Evolutionary conservation across 139 green algal species (phyloP), one percentile per base, ranked within the genome.

Genomic region (Picocystis salinarum): DNA sequence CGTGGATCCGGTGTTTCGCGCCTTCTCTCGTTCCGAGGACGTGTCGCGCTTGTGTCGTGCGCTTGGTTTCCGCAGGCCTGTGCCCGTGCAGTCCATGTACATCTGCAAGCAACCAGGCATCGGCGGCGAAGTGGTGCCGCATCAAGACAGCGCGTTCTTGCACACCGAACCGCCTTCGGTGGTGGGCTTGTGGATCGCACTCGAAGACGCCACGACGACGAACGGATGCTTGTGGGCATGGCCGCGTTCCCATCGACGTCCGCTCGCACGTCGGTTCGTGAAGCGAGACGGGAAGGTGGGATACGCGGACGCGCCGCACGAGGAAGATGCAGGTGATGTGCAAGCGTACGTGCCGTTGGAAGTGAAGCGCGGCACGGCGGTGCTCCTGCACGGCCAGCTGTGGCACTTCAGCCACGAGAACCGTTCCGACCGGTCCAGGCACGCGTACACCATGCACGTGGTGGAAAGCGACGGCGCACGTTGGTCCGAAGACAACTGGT

Each of bases 71-170:
- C 28, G 34, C n/a, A 48, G 58, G 28, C 84, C 86, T 3, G 48
- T 77, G 33, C 87, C 87, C 2, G 73, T 96, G 29, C 86, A 97
- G 66, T 83, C 66, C 33, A 93, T 92, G 81, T 92, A 91, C 64
- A 93, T 93, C 27, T 79, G 69, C 50, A 82, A 82, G 71, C 77
- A 91, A 66, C 82, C 84, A 0, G 55, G 50, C 19, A 91, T 94
- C 27, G 84, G 84, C 1, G 84, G 84, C 0, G 78, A 91, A 58
- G 84, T 94, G 39, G 59, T 82, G 28, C 54, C 70, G 9, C 73
- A 89, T 42, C 84, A 95, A 56, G 87, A 96, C 68, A 71, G 40
- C 48, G 71, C 74, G 4, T 97, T 97, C 60, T 65, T 97, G 22
- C 67, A 72, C 57, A 96, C 86, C 3, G 41, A 76, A 6, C 87